phyloP scores from a whole-genome alignment of 1,284 basidiomycete genomes.

The Microbotryum intermedium region DNA sequence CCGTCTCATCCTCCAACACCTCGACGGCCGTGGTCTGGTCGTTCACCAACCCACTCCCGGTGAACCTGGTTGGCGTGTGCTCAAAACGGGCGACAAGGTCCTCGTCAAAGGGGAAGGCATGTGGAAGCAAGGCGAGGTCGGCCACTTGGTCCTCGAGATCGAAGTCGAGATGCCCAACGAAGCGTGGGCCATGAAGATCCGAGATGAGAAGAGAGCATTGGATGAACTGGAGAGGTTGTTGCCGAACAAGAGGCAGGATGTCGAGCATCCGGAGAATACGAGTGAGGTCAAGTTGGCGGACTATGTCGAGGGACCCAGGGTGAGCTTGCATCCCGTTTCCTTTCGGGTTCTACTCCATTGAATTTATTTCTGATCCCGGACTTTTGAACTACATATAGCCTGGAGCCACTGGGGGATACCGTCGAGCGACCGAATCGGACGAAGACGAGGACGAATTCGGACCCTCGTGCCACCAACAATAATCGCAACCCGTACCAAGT shows the following conservation, averaged over 20 bases:
- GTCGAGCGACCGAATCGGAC: conserved; percentile 43
- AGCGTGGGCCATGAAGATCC: conserved; percentile 52
- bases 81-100: conserved; percentile 63
- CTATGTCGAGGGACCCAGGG: conserved; percentile 55
- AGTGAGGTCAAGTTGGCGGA: conserved; percentile 64
- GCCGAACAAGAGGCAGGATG: conserved; percentile 60
- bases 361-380: conserved; percentile 59
- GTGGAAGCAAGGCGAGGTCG: conserved; percentile 63
- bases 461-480: conserved; percentile 28
- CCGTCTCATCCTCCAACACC: conserved; percentile 72
- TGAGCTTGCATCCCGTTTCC: conserved; percentile 56
- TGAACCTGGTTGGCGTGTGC: conserved; percentile 55
- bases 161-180: conserved; percentile 74
- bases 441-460: conserved; percentile 39
- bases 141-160: conserved; percentile 71
- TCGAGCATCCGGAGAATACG: conserved; percentile 58
- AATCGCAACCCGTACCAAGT: not conserved
- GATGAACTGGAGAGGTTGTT: conserved; percentile 10
- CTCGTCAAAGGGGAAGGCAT: conserved; percentile 74
- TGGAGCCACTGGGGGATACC: not conserved
- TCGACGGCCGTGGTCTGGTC: conserved; percentile 78
- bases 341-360: conserved; percentile 57
- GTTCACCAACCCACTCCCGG: conserved; percentile 51
- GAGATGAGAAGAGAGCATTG: conserved; percentile 48
- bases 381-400: not conserved